phyloP scores from a whole-genome alignment of 257 asterid genomes.

The Penstemon davidsonii region DNA sequence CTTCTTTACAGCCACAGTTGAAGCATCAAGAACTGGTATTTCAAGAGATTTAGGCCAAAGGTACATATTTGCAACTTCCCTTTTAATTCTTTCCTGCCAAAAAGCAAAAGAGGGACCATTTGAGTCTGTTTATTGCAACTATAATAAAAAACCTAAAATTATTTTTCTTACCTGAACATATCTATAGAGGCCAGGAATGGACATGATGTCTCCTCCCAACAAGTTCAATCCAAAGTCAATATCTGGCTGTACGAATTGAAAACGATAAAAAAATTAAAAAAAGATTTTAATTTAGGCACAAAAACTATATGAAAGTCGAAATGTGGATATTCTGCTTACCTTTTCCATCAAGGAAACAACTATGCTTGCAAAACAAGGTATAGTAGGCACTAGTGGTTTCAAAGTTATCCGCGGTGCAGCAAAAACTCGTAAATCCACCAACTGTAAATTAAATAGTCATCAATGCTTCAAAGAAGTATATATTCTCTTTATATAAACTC shows the following conservation, averaged over 20 bases:
- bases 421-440: constrained; percentile 75
- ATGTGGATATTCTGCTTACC: constrained; percentile 35
- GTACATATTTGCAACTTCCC: constrained; percentile 67
- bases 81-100: constrained; percentile 68
- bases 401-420: constrained; percentile 67
- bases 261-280: constrained; percentile 9
- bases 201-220: constrained; percentile 82
- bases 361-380: constrained; percentile 76
- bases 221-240: constrained; percentile 81
- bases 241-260: constrained; percentile 53
- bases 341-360: constrained; percentile 71
- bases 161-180: constrained; percentile 63
- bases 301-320: not conserved
- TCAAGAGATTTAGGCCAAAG: constrained; percentile 86
- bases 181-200: constrained; percentile 79
- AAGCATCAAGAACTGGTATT: constrained; percentile 81
- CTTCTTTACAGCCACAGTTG: constrained; percentile 61
- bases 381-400: constrained; percentile 70
- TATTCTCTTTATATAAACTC: constrained; percentile 2
- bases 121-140: not conserved
- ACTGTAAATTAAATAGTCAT: constrained; percentile 38
- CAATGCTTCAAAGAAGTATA: constrained; percentile 23
- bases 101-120: not conserved
- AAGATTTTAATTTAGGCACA: not conserved
- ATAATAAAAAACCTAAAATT: not conserved